Evolutionary conservation across 176 grass and related monocot genomes (phyloP).

Genomic region (Thalia dealbata): DNA sequence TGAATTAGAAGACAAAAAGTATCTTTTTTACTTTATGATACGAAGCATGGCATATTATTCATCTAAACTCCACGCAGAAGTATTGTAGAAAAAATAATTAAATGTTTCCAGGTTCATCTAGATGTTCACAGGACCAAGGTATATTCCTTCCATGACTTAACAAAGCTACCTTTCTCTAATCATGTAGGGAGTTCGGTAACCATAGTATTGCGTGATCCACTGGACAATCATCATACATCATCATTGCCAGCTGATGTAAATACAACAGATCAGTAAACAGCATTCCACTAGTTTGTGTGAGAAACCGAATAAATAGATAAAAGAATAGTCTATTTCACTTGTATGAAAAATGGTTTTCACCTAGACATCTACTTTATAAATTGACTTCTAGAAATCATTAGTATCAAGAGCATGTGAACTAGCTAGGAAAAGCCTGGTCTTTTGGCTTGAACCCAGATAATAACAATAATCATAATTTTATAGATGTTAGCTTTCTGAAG

Average conservation of each 20-base stretch:
- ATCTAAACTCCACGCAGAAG: background rate
- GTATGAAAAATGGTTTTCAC: background rate
- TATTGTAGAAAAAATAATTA: background rate
- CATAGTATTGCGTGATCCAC: background rate
- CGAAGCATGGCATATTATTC: background rate
- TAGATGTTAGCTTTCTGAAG: no score
- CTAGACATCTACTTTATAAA: background rate
- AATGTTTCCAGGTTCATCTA: background rate
- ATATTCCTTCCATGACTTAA: background rate
- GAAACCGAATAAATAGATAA: background rate
- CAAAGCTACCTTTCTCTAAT: background rate
- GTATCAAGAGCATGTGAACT: no score
- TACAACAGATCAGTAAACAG: background rate
- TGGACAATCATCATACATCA: constrained; percentile 30
- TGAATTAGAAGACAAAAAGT: background rate
- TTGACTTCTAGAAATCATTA: no score
- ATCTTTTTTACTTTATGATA: background rate
- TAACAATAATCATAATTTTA: no score
- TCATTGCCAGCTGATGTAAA: constrained; percentile 29
- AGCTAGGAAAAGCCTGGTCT: no score
- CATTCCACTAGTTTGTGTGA: background rate
- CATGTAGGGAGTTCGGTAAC: background rate
- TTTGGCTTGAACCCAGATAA: no score
- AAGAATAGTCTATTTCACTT: background rate
- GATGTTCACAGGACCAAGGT: background rate